Conservation (phyloP, 2,329 filamentous ascomycete species). For the Diaporthe capsici region DNA sequence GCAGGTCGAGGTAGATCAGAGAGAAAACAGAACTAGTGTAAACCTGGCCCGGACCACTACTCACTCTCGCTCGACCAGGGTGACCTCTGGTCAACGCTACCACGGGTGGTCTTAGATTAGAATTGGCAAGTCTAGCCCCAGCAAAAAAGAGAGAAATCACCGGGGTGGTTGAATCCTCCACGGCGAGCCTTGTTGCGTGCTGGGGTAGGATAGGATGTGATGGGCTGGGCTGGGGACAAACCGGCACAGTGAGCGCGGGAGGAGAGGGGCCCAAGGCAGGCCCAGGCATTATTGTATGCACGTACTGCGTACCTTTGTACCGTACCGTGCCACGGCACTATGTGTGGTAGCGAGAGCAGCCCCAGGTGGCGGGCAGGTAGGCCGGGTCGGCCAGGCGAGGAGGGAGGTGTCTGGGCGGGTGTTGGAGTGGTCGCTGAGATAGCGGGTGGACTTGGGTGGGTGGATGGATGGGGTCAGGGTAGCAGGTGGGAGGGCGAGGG, state of each 20-base stretch:
- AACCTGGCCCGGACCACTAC: conserved; percentile 32
- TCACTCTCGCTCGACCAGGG: conserved; percentile 35
- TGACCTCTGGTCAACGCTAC: conserved; percentile 34
- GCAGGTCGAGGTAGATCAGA: conserved; percentile 41
- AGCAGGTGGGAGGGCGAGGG: conserved; percentile 21
- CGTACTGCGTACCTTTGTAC: conserved; percentile 28
- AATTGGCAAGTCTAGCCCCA: conserved; percentile 36
- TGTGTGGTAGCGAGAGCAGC: conserved; percentile 30
- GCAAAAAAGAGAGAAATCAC: conserved; percentile 30
- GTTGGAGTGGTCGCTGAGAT: conserved; percentile 22
- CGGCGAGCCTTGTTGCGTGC: conserved; percentile 35
- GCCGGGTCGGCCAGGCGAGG: conserved; percentile 27
- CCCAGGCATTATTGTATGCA: conserved; percentile 16
- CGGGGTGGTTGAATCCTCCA: conserved; percentile 31
- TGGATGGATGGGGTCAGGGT: conserved; percentile 29
- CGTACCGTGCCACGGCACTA: conserved; percentile 30
- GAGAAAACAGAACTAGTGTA: conserved; percentile 40
- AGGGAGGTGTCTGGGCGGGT: conserved; percentile 15
- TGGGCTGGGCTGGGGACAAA: conserved; percentile 33
- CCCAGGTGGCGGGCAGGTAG: conserved; percentile 32
- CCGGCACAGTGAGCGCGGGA: conserved; percentile 30
- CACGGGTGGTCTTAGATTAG: conserved; percentile 37
- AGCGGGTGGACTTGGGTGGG: conserved; percentile 27
- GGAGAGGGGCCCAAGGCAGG: conserved; percentile 22
- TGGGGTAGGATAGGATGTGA: conserved; percentile 31